A percentile compares a stretch with the other conserved stretches of the same genome.
phyloP scores from a whole-genome alignment of 805 yeast genomes.

The Ogataea glucozyma region DNA sequence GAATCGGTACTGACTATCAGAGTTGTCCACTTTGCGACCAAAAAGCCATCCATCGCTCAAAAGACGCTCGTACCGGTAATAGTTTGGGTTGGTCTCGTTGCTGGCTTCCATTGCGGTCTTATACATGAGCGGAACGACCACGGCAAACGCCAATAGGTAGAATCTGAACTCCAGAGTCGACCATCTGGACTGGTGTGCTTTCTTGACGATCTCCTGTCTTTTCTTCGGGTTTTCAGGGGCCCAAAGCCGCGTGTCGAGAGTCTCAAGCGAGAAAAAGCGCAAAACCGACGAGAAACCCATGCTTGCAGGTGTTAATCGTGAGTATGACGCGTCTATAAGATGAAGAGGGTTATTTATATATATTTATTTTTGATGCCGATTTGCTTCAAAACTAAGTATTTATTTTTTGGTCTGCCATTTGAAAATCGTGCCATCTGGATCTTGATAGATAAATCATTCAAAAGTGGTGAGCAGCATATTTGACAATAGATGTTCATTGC shows the following conservation, averaged over 20 bases:
- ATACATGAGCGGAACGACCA: constrained; percentile 81
- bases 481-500: background rate
- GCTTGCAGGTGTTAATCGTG: background rate
- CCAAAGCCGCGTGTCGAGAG: constrained; percentile 51
- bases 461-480: too few species aligned
- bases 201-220: constrained; percentile 34
- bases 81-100: constrained; percentile 72
- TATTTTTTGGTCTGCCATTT: too few species aligned
- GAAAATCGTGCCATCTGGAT: too few species aligned
- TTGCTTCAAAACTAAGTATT: too few species aligned
- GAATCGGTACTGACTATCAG: constrained; percentile 85
- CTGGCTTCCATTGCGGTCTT: constrained; percentile 81
- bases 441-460: too few species aligned
- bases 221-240: constrained; percentile 39
- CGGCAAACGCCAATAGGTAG: constrained; percentile 60
- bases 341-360: too few species aligned
- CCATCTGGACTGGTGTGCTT: constrained; percentile 61
- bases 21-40: constrained; percentile 89
- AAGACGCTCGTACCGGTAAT: constrained; percentile 56
- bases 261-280: constrained; percentile 49
- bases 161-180: constrained; percentile 69
- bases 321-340: too few species aligned
- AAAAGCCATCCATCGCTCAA: constrained; percentile 85
- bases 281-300: constrained; percentile 16
- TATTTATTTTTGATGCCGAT: too few species aligned